Evolutionary conservation across 2,329 filamentous ascomycete species (phyloP).

Genomic region (Alternaria arborescens): DNA sequence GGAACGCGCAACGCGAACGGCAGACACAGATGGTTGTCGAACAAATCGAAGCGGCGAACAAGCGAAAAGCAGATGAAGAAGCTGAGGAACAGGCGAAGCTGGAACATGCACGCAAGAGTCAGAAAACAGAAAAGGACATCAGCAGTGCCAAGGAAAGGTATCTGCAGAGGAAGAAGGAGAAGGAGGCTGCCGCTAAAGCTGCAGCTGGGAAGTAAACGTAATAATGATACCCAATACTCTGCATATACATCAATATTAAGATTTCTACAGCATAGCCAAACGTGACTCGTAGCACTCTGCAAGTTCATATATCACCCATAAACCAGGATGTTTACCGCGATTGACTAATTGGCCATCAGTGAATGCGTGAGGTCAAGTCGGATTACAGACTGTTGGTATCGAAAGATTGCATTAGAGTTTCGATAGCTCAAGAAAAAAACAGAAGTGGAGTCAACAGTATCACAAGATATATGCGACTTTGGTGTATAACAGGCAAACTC

Average conservation of each 20-base stretch:
- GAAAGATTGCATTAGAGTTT: not conserved
- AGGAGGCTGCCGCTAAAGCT: constrained; percentile 77
- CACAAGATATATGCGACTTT: not conserved
- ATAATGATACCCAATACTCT: constrained; percentile 12
- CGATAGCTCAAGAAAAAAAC: not conserved
- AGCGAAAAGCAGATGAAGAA: constrained; percentile 73
- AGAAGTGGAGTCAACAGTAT: not conserved
- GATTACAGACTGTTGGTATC: not conserved
- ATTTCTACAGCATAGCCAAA: not conserved
- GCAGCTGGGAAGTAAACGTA: constrained; percentile 40
- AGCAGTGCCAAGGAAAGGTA: constrained; percentile 82
- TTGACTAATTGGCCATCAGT: not conserved
- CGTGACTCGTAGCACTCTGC: not conserved
- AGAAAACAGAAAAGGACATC: constrained; percentile 79
- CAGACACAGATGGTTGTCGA: constrained; percentile 82
- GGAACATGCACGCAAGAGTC: constrained; percentile 74
- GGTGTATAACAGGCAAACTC: not conserved
- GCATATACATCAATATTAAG: not conserved
- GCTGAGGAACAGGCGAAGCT: constrained; percentile 71
- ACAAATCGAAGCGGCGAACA: constrained; percentile 76
- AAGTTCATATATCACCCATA: not conserved
- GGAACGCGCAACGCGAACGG: constrained; percentile 75
- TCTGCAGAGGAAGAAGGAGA: constrained; percentile 77
- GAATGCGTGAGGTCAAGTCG: not conserved
- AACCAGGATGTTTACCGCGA: not conserved